Percentiles rank a stretch among this genome's conserved stretches.
Conservation (phyloP, 192 early-diverging fungal genomes). For the Backusella westeae region DNA sequence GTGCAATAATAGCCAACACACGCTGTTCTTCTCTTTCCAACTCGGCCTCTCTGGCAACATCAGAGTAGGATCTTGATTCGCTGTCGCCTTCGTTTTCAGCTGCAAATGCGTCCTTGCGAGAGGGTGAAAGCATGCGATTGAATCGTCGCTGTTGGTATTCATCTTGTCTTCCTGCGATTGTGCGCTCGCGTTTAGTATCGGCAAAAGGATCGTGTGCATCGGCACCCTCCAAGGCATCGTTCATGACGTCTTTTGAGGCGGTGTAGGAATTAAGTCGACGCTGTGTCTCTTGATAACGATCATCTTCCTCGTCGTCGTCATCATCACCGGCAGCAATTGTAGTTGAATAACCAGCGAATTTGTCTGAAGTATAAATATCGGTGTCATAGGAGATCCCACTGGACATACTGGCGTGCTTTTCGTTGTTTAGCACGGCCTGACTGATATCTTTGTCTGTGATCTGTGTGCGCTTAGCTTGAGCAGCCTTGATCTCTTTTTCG, state of each 20-base stretch:
- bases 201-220: conserved; percentile 66
- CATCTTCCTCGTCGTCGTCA: conserved; percentile 53
- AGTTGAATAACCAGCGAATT: conserved; percentile 69
- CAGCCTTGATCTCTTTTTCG: conserved; percentile 50
- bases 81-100: conserved; percentile 32
- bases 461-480: conserved; percentile 40
- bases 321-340: conserved; percentile 57
- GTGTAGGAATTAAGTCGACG: conserved; percentile 68
- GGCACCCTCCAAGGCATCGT: conserved; percentile 58
- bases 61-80: conserved; percentile 71
- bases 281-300: conserved; percentile 40
- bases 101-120: conserved; percentile 77
- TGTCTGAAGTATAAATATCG: conserved; percentile 71
- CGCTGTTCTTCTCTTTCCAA: conserved; percentile 81
- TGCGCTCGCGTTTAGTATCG: conserved; percentile 43
- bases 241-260: conserved; percentile 74
- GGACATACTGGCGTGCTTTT: conserved; percentile 27
- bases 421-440: conserved; percentile 38
- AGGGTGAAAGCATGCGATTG: conserved; percentile 79
- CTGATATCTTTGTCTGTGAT: conserved; percentile 46
- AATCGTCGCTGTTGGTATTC: conserved; percentile 85
- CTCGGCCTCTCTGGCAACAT: conserved; percentile 84
- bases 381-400: conserved; percentile 58
- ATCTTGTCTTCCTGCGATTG: conserved; percentile 82
- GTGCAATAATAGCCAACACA: conserved; percentile 65